A percentile compares a stretch with the other conserved stretches of the same genome.
phyloP scores from a whole-genome alignment of 2,329 filamentous ascomycete genomes.

The Elsinoe ampelina region DNA sequence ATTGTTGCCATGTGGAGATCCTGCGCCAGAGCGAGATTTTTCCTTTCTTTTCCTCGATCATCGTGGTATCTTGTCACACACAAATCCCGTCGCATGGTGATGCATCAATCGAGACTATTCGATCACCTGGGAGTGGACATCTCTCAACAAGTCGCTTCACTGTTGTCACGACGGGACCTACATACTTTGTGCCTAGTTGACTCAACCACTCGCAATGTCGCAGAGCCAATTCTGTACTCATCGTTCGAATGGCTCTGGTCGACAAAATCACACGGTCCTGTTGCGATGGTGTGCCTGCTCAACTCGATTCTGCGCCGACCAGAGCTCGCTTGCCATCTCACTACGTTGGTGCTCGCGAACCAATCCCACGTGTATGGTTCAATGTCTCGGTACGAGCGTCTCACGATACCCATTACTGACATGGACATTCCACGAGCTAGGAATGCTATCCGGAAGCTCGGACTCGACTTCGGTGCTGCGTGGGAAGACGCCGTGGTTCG shows the following conservation, averaged over 20 bases:
- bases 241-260: not conserved
- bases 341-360: not conserved
- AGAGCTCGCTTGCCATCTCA: not conserved
- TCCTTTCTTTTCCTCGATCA: too few species aligned
- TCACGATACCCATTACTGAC: not conserved
- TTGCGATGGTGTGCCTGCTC: not conserved
- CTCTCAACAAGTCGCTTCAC: not conserved
- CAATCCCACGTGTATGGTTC: not conserved
- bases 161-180: not conserved
- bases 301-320: not conserved
- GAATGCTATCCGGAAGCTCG: not conserved
- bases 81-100: not conserved
- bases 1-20: too few species aligned
- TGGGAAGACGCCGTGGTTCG: not conserved
- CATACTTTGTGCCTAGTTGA: not conserved
- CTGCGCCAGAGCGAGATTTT: too few species aligned
- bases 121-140: not conserved
- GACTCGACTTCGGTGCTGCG: not conserved
- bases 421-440: not conserved
- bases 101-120: not conserved
- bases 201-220: not conserved
- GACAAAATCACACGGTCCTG: not conserved
- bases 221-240: not conserved
- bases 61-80: too few species aligned
- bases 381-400: not conserved